Evolutionary conservation across 345 rosid species (phyloP).

Genomic region (Acer campestre): DNA sequence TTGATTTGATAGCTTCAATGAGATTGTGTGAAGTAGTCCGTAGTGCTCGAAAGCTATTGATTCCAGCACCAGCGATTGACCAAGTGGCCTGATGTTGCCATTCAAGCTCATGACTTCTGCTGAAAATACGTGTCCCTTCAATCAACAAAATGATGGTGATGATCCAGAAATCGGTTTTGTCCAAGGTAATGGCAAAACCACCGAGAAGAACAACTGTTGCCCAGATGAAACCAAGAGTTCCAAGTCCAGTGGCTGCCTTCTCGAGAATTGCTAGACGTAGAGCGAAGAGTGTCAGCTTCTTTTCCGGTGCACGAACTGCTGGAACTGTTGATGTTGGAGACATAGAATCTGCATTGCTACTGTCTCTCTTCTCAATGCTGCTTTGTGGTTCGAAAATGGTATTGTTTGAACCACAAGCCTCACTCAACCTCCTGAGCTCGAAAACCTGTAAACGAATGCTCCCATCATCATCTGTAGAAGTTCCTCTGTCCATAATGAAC

Average conservation of each 20-base stretch:
- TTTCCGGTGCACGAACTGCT: conserved; percentile 60
- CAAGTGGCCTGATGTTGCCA: conserved; percentile 95
- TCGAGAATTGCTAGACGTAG: conserved; percentile 79
- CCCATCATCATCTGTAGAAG: conserved; percentile 42
- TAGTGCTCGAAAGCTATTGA: conserved; percentile 68
- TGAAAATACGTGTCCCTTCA: conserved; percentile 83
- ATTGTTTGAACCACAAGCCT: conserved; percentile 47
- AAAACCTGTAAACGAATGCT: conserved; percentile 49
- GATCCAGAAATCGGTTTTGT: conserved; percentile 81
- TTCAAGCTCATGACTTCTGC: conserved; percentile 92
- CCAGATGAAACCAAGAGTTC: conserved; percentile 92
- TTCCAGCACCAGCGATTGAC: conserved; percentile 69
- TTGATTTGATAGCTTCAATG: conserved; percentile 28
- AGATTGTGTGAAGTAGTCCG: conserved; percentile 48
- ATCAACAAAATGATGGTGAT: conserved; percentile 74
- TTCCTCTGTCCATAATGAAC: conserved; percentile 35
- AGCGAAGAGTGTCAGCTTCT: conserved; percentile 84
- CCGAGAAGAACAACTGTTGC: conserved; percentile 94
- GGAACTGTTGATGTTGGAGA: conserved; percentile 23
- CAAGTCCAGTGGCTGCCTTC: conserved; percentile 81
- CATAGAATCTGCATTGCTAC: conserved; percentile 42
- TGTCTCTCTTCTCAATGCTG: conserved; percentile 49
- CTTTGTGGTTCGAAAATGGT: conserved; percentile 61
- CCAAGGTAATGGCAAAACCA: conserved; percentile 85
- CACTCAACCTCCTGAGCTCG: conserved; percentile 51